phyloP scores from a whole-genome alignment of 2,329 filamentous ascomycete genomes.

The Herpotrichia juniperi region DNA sequence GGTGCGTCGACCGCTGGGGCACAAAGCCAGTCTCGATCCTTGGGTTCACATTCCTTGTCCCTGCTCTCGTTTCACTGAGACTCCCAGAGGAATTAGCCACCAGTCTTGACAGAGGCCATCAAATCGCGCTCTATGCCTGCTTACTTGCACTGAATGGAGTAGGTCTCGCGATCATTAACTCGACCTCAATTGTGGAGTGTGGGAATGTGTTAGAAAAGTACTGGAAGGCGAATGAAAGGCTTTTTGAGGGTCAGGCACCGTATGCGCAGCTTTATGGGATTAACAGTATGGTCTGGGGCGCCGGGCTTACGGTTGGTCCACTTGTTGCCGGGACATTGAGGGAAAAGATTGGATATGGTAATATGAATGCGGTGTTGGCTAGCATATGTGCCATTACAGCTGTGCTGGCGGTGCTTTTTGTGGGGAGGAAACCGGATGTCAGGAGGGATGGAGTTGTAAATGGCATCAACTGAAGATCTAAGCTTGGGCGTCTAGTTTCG shows the following conservation, averaged over 20 bases:
- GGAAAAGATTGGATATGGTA: slow-evolving; percentile 61
- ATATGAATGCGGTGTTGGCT: slow-evolving; percentile 62
- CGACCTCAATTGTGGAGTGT: slow-evolving; percentile 63
- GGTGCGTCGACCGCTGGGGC: slow-evolving; percentile 54
- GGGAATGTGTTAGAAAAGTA: slow-evolving; percentile 62
- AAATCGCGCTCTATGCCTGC: slow-evolving; percentile 54
- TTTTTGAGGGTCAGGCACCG: slow-evolving; percentile 63
- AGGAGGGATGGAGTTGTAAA: background rate
- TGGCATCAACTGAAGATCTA: too few species aligned
- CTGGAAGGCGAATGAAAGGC: slow-evolving; percentile 59
- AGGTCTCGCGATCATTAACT: slow-evolving; percentile 60
- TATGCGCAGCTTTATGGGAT: slow-evolving; percentile 71
- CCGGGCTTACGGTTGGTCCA: slow-evolving; percentile 66
- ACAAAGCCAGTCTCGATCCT: slow-evolving; percentile 50
- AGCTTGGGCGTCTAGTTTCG: too few species aligned
- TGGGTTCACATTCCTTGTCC: slow-evolving; percentile 51
- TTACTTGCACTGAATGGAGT: slow-evolving; percentile 57
- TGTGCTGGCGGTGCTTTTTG: slow-evolving; percentile 50
- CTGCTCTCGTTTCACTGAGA: slow-evolving; percentile 51
- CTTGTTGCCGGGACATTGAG: slow-evolving; percentile 60
- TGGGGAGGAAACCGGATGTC: slow-evolving; percentile 40
- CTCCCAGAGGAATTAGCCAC: slow-evolving; percentile 37
- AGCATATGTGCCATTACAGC: slow-evolving; percentile 53
- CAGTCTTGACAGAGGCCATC: slow-evolving; percentile 23
- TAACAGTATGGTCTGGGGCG: slow-evolving; percentile 67